Percentiles rank a stretch among this genome's conserved stretches.
These are phyloP conservation scores for Rubia tinctorum DNA, from an alignment of 305 asterid genomes.

Conservation along the genomic window DNA sequence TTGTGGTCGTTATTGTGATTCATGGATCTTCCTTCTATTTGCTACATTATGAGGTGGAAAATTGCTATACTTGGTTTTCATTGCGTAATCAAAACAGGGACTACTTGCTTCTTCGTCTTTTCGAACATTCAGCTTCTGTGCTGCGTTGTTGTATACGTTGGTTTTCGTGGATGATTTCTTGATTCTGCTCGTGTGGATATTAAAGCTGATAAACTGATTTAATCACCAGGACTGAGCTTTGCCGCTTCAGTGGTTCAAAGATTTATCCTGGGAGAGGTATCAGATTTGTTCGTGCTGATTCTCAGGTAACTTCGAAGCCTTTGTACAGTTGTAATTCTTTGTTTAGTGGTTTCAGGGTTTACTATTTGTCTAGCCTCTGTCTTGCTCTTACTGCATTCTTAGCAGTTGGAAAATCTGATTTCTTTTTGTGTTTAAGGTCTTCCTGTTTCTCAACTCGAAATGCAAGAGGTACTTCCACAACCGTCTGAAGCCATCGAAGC, in stretches of 20 bases:
- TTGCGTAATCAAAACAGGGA: not conserved
- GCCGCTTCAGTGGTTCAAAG: constrained; percentile 37
- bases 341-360: not conserved
- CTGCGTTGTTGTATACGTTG: not conserved
- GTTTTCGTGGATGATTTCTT: not conserved
- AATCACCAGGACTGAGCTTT: constrained; percentile 48
- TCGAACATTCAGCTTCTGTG: not conserved
- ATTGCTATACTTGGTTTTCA: not conserved
- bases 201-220: not conserved
- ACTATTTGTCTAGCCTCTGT: not conserved
- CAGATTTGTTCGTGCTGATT: constrained; percentile 41
- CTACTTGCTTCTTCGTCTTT: not conserved
- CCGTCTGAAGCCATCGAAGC: constrained; percentile 44
- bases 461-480: constrained; percentile 45
- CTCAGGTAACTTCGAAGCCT: constrained; percentile 31
- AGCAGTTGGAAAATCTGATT: not conserved
- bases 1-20: not conserved
- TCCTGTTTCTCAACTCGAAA: constrained; percentile 40
- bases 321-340: not conserved
- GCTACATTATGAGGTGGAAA: not conserved
- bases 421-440: constrained; percentile 24
- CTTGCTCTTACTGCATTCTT: not conserved
- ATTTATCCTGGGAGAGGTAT: constrained; percentile 44
- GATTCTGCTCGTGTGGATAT: not conserved
- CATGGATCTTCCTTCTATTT: not conserved